These are phyloP conservation scores for Epichloe sylvatica DNA, from an alignment of 2,329 filamentous ascomycete species.

Conservation along the genomic window DNA sequence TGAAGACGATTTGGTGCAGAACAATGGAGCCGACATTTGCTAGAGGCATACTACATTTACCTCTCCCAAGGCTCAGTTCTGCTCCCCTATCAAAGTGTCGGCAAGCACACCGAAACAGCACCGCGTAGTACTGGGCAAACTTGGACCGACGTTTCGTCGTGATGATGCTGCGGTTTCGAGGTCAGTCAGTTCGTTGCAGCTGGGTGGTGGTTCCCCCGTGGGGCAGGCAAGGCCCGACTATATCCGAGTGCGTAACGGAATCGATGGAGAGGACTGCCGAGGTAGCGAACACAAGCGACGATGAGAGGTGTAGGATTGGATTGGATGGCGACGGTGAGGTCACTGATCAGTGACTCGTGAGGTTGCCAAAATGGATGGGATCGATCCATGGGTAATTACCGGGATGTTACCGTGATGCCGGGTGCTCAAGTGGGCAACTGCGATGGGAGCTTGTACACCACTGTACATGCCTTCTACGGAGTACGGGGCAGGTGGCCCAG, in stretches of 20 bases:
- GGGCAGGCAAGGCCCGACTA: not conserved
- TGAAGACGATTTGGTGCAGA: constrained; percentile 37
- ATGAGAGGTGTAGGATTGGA: not conserved
- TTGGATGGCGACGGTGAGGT: not conserved
- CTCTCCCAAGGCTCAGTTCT: not conserved
- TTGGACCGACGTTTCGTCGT: not conserved
- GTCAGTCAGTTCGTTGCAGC: not conserved
- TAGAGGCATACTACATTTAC: constrained; percentile 30
- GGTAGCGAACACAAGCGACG: not conserved
- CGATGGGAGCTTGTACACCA: no score
- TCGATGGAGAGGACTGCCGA: not conserved
- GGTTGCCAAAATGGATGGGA: no score
- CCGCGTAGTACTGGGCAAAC: not conserved
- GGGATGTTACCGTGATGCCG: no score
- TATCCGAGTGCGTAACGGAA: no score
- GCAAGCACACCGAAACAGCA: not conserved
- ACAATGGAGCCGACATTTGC: constrained; percentile 37
- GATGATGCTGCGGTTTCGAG: not conserved
- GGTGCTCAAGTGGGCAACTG: no score
- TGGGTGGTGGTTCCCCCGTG: not conserved
- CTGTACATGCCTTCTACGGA: no score
- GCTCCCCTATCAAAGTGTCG: not conserved
- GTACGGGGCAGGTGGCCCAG: not conserved
- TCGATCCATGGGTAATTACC: no score
- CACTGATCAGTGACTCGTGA: no score